These are phyloP conservation scores for Xylaria sp. DNA, from an alignment of 2,329 filamentous ascomycete species.

Conservation along the genomic window DNA sequence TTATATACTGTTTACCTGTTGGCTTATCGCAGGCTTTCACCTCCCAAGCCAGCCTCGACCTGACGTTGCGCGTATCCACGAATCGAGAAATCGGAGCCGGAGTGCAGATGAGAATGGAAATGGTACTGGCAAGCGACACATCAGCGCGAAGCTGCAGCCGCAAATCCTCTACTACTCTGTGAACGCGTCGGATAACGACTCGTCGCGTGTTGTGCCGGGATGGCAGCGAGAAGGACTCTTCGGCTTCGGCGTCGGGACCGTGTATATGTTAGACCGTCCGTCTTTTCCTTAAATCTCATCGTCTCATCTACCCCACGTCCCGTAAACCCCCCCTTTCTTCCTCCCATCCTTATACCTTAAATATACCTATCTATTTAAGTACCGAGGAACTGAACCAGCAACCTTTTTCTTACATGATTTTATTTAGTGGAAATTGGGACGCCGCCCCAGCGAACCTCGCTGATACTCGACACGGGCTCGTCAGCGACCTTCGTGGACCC, in stretches of 20 bases:
- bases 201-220: conserved; percentile 13
- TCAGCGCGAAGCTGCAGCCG: conserved; percentile 33
- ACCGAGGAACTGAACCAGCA: too few relatives aligned
- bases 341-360: too few relatives aligned
- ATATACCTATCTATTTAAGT: too few relatives aligned
- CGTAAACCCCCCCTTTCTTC: too few relatives aligned
- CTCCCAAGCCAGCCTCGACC: conserved; percentile 1
- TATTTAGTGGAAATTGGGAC: conserved; percentile 46
- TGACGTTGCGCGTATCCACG: background rate
- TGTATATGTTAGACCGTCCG: conserved; percentile 45
- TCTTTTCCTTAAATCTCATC: too few relatives aligned
- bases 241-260: conserved; percentile 40
- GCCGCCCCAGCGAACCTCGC: conserved; percentile 43
- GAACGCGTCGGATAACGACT: background rate
- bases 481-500: conserved; percentile 48
- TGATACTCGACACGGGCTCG: conserved; percentile 48
- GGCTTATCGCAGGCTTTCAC: background rate
- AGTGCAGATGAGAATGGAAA: background rate
- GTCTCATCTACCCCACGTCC: too few relatives aligned
- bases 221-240: conserved; percentile 34
- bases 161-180: conserved; percentile 31
- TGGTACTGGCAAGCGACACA: conserved; percentile 27
- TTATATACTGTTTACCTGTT: background rate
- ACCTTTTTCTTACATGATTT: too few relatives aligned
- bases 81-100: background rate